Base-by-base conservation (phyloP, 2,329 filamentous ascomycete species). In the Fusarium algeriense region DNA sequence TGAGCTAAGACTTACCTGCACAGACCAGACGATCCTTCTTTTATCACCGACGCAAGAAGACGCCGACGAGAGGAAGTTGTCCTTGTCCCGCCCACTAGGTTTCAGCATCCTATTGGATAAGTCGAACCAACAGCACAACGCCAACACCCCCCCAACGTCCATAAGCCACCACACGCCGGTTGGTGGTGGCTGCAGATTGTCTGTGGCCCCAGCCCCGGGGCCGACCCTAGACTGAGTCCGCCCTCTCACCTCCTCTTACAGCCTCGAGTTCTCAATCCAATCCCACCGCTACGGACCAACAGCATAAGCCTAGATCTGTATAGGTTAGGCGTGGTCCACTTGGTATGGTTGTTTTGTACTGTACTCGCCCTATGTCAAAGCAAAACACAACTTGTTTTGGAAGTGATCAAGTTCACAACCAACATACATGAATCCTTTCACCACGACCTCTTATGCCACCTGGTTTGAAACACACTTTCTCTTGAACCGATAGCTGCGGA, bases 281-380 rank as follows among this genome's bases (percentile, higher is more conserved):
- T 75, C 59, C 69, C 71, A 67, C 61, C 41, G 50, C 57, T 61
- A 64, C 48, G 71, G 73, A 69, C 73, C 73, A 75, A 75, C 73
- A 73, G 62, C 64, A 69, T 46, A 45, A 45, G 57, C 35, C 64
- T 58, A 60, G 64, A 44, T 58, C 67, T 54, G 65, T 34, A 54
- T 45, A 53, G 65, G 62, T 60, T 50, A 60, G 28, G 49, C 37
- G 23, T 54, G 58, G 32, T 54, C 69, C 69, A 65, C 69, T 44
- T 49, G 8, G 20, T 37, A 61, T 54, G 54, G 63, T 48, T 52
- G 45, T 35, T 45, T 17, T 45, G 59, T 37, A 34, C 32, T 46
- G 40, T 45, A n/a, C 62, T 67, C 52, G 53, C 63, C 59, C 57
- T 63, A 70, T 53, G 46, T 68, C 58, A 69, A 68, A 53, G 48